A percentile compares a stretch with the other conserved stretches of the same genome.
Conservation (phyloP, 805 yeast genomes). For the Candida pini region DNA sequence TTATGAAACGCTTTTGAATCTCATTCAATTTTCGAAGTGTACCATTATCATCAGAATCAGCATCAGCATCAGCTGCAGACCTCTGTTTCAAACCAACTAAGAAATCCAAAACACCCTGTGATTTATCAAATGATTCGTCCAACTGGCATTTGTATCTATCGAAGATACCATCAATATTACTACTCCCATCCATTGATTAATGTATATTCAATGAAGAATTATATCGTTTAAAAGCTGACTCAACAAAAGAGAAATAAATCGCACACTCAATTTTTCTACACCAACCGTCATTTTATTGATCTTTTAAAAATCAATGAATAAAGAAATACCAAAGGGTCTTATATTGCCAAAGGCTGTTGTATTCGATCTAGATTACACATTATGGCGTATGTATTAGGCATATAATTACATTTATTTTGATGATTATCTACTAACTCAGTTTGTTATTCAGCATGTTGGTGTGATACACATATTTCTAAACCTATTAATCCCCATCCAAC, state of each 20-base stretch:
- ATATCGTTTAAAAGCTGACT: too few species aligned
- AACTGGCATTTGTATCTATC: conserved; percentile 7
- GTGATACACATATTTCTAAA: conserved; percentile 63
- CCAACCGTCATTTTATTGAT: not conserved
- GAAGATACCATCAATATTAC: too few species aligned
- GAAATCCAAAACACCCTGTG: conserved; percentile 6
- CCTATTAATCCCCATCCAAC: conserved; percentile 37
- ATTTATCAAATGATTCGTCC: conserved; percentile 15
- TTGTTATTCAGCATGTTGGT: conserved; percentile 48
- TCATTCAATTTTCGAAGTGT: too few species aligned
- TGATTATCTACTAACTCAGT: not conserved
- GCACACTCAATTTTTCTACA: too few species aligned
- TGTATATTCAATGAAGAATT: too few species aligned
- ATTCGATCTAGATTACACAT: conserved; percentile 69
- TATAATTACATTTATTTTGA: not conserved
- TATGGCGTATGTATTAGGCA: conserved; percentile 53
- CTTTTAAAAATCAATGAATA: not conserved
- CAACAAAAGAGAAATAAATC: too few species aligned
- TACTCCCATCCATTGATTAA: too few species aligned
- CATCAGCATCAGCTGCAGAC: too few species aligned
- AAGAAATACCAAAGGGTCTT: too few species aligned
- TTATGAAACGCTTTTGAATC: conserved; percentile 11
- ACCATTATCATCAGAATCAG: too few species aligned
- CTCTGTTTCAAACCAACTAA: conserved; percentile 5
- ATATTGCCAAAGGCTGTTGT: conserved; percentile 62